Evolutionary conservation across 768 basidiomycete genomes (phyloP).

Genomic region (Megacollybia marginata): DNA sequence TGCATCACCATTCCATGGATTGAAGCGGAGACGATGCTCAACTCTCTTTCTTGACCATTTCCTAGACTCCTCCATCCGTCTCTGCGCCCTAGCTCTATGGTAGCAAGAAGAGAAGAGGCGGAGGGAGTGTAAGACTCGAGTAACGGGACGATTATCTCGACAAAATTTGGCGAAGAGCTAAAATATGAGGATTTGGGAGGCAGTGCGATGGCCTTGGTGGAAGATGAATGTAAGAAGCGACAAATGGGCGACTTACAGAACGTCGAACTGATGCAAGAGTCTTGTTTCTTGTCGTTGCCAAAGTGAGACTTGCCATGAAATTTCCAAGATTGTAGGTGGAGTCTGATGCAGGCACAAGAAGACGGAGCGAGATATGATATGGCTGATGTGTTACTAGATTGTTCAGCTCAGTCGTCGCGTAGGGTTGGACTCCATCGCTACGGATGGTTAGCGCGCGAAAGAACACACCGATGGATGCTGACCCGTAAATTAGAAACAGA

Average conservation of each 20-base stretch:
- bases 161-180: constrained; percentile 29
- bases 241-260: constrained; percentile 49
- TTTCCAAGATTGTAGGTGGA: constrained; percentile 73
- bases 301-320: constrained; percentile 68
- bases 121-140: constrained; percentile 46
- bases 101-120: constrained; percentile 43
- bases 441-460: constrained; percentile 3
- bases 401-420: constrained; percentile 48
- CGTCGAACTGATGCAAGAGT: constrained; percentile 54
- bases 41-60: constrained; percentile 62
- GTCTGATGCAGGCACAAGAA: constrained; percentile 58
- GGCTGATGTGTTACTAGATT: constrained; percentile 50
- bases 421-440: constrained; percentile 61
- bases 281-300: constrained; percentile 54
- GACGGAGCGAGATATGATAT: constrained; percentile 67
- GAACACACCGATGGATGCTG: constrained; percentile 13
- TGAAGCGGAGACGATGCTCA: constrained; percentile 57
- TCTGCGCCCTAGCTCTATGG: constrained; percentile 63
- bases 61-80: constrained; percentile 72
- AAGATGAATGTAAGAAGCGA: not conserved
- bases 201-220: constrained; percentile 50
- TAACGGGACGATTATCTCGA: constrained; percentile 48
- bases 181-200: constrained; percentile 35
- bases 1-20: constrained; percentile 57
- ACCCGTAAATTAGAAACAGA: constrained; percentile 79